Evolutionary conservation across 2,329 filamentous ascomycete species (phyloP), one percentile per base, ranked within the genome.

Genomic region (Penicillium freii): DNA sequence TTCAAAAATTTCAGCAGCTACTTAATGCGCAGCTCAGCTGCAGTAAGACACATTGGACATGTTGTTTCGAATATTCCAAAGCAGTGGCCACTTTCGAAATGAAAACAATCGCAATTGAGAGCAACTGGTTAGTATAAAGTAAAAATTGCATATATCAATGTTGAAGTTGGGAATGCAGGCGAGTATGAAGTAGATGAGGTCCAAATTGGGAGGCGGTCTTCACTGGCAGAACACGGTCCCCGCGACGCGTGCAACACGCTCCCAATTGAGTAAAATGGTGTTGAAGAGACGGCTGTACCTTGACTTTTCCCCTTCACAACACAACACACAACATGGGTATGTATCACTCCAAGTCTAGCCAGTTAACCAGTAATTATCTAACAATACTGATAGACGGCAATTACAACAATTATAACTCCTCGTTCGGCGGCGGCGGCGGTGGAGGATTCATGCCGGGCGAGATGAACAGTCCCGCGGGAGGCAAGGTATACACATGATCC

Each of bases 391-490:
- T 52, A 77, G 74, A 76, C 58, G 67, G 69, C 40, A 69, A 67
- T 43, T 74, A 73, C 65, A 71, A 67, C 51, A 84, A 84, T 70
- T 78, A 79, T 54, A 80, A 75, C 42, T 86, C 82, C 40, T 86
- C 82, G 33, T 83, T 80, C 55, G 82, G 79, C 45, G 78, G 78
- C 61, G 80, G 80, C 31, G 83, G 82, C 57, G 80, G 79, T 50
- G 84, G 82, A 55, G 85, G 85, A 51, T 87, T 87, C 71, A 81
- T 87, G 75, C 76, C 76, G 29, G 78, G 78, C 47, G 77, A 78
- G 60, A 71, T 79, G 77, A 75, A 78, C 72, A 74, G 82, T 75
- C 75, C 80, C 27, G 68, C 75, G 5, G 73, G 71, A 51, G 74
- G 73, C 64, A 78, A 72, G 70, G 77, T 78, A 71, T 42, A 33